phyloP scores from a whole-genome alignment of 495 filamentous ascomycete species.

The Saxispiralis lemnorum region DNA sequence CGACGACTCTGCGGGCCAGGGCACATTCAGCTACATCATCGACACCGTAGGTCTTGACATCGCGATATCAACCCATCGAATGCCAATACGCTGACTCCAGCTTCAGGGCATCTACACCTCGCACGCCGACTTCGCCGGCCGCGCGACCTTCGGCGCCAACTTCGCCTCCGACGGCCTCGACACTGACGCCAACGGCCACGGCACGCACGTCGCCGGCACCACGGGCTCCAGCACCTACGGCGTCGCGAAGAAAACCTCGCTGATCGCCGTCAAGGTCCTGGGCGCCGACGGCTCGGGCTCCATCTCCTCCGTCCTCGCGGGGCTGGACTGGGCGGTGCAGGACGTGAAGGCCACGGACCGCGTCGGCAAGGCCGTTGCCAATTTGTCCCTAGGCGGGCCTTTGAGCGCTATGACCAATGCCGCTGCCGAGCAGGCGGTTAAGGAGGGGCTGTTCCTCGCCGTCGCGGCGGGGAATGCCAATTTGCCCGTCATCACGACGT shows the following conservation, averaged over 20 bases:
- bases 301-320: constrained; percentile 20
- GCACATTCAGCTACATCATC: constrained; percentile 34
- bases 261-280: constrained; percentile 28
- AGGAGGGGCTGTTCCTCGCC: constrained; percentile 18
- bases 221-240: constrained; percentile 22
- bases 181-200: constrained; percentile 25
- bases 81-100: background rate
- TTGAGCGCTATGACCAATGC: constrained; percentile 19
- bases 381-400: constrained; percentile 19
- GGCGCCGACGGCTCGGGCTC: constrained; percentile 20
- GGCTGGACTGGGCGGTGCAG: constrained; percentile 25
- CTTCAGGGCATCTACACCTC: constrained; percentile 25
- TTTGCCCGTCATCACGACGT: constrained; percentile 19
- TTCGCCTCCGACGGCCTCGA: constrained; percentile 22
- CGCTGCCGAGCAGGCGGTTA: constrained; percentile 16
- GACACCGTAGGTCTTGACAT: constrained; percentile 19
- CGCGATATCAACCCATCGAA: no score
- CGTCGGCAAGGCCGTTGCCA: constrained; percentile 10
- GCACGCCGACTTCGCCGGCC: constrained; percentile 30
- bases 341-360: constrained; percentile 15
- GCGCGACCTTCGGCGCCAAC: constrained; percentile 25
- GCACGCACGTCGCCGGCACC: constrained; percentile 28
- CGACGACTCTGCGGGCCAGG: constrained; percentile 21
- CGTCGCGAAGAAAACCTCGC: constrained; percentile 25
- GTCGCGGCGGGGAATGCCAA: constrained; percentile 27